Evolutionary conservation across 208 protist species (phyloP).

Genomic region (Novymonas esmeraldas): DNA sequence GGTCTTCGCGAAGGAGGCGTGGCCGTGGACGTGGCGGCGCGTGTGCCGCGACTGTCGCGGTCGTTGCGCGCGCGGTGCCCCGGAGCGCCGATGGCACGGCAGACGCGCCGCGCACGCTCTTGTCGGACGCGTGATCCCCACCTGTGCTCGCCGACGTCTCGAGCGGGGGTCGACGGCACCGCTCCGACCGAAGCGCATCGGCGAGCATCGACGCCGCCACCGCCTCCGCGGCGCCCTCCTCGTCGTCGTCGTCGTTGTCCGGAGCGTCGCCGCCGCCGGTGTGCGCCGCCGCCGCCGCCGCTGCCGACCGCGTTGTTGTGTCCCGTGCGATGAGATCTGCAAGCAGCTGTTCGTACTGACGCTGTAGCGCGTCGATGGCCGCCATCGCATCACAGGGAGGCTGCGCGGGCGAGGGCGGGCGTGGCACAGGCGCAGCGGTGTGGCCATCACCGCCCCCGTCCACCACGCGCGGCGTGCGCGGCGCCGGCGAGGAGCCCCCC

Average conservation of each 20-base stretch:
- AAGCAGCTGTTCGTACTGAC: conserved; percentile 30
- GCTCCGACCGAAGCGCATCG: too few species aligned
- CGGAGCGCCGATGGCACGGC: too few species aligned
- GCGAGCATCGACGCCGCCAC: too few species aligned
- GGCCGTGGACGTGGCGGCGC: conserved; percentile 3
- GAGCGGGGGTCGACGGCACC: too few species aligned
- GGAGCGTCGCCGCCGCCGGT: neutral
- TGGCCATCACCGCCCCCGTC: neutral
- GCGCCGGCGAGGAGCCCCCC: conserved; percentile 13
- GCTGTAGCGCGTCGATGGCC: conserved; percentile 12
- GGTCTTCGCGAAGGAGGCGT: conserved; percentile 28
- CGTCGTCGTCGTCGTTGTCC: neutral
- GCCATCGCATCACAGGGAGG: neutral
- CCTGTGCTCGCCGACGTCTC: too few species aligned
- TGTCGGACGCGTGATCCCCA: too few species aligned
- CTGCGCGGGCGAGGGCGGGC: too few species aligned
- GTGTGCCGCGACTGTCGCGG: too few species aligned
- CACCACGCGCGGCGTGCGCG: neutral
- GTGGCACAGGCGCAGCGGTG: too few species aligned
- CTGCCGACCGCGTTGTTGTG: neutral
- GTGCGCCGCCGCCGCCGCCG: neutral
- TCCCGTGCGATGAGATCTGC: conserved; percentile 9
- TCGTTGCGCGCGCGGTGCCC: neutral
- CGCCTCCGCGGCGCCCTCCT: too few species aligned
- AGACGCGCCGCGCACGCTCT: too few species aligned